Percentiles rank a stretch among this genome's conserved stretches.
These are phyloP conservation scores for Geranium rotundifolium DNA, from an alignment of 345 rosid species.

Conservation along the genomic window DNA sequence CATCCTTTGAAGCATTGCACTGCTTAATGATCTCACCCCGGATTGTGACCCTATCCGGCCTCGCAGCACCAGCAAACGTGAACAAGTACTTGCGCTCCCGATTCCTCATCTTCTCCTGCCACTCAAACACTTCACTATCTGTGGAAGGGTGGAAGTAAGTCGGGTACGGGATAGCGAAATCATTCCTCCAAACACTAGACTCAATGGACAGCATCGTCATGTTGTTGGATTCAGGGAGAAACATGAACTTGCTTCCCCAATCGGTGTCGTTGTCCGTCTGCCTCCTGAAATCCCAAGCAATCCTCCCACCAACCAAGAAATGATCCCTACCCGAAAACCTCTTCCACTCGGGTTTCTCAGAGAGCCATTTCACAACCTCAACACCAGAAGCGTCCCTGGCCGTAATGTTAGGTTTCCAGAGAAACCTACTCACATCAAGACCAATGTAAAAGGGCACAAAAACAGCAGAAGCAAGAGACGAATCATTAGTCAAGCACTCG, in stretches of 20 bases:
- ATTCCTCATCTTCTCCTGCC: too few relatives aligned
- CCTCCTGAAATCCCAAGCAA: slow-evolving; percentile 67
- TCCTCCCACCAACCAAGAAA: slow-evolving; percentile 58
- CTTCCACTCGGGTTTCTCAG: slow-evolving; percentile 38
- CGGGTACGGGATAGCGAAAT: too few relatives aligned
- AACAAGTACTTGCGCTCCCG: too few relatives aligned
- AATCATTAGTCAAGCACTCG: slow-evolving; percentile 42
- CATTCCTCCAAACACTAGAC: too few relatives aligned
- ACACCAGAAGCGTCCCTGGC: slow-evolving; percentile 37
- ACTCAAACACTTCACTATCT: too few relatives aligned
- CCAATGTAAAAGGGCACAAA: slow-evolving; percentile 64
- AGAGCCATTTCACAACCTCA: slow-evolving; percentile 40
- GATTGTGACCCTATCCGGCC: too few relatives aligned
- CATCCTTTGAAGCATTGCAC: too few relatives aligned
- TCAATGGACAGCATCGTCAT: too few relatives aligned
- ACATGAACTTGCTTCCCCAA: slow-evolving; percentile 67
- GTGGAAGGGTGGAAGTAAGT: too few relatives aligned
- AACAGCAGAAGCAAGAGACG: slow-evolving; percentile 48
- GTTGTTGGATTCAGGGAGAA: slow-evolving; percentile 33
- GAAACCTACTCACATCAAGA: slow-evolving; percentile 43
- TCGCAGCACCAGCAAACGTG: too few relatives aligned
- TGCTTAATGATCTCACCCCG: too few relatives aligned
- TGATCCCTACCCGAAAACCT: slow-evolving; percentile 53
- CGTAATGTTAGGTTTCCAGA: slow-evolving; percentile 38
- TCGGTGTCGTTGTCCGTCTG: slow-evolving; percentile 37